A percentile compares a stretch with the other conserved stretches of the same genome.
phyloP scores from a whole-genome alignment of 2,329 filamentous ascomycete species.

The Clonostachys chloroleuca region DNA sequence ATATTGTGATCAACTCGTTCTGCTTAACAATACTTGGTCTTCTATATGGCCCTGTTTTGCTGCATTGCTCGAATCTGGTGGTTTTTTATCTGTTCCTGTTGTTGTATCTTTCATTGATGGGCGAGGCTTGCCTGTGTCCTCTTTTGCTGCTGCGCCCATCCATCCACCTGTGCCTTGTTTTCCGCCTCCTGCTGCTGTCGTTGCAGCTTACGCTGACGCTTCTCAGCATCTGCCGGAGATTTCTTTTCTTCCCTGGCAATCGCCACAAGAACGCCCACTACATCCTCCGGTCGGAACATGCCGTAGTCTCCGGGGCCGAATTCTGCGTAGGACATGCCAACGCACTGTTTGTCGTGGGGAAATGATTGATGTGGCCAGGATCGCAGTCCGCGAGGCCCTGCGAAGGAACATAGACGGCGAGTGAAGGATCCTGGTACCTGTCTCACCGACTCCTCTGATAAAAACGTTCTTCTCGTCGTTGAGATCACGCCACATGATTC shows the following conservation, averaged over 20 bases:
- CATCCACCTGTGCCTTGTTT: not conserved
- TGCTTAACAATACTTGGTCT: too few relatives aligned
- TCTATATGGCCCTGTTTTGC: not conserved
- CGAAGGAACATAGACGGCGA: not conserved
- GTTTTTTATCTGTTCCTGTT: not conserved
- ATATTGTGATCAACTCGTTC: too few relatives aligned
- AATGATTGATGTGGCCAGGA: not conserved
- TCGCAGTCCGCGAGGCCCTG: not conserved
- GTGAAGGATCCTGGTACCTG: not conserved
- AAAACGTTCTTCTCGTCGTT: not conserved
- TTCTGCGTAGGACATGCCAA: not conserved
- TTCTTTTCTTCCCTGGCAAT: not conserved
- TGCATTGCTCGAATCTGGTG: not conserved
- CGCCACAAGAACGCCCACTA: not conserved
- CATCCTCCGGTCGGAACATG: not conserved
- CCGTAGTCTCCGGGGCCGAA: not conserved
- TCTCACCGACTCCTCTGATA: not conserved
- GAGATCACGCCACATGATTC: not conserved
- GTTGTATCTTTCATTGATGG: not conserved
- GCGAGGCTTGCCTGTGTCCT: not conserved
- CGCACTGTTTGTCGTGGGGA: not conserved
- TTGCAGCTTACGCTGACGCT: not conserved
- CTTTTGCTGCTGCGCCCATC: not conserved
- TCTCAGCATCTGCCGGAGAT: not conserved
- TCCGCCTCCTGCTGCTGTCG: not conserved